Evolutionary conservation across 768 basidiomycete species (phyloP).

Genomic region (Clitopilus passeckerianus): DNA sequence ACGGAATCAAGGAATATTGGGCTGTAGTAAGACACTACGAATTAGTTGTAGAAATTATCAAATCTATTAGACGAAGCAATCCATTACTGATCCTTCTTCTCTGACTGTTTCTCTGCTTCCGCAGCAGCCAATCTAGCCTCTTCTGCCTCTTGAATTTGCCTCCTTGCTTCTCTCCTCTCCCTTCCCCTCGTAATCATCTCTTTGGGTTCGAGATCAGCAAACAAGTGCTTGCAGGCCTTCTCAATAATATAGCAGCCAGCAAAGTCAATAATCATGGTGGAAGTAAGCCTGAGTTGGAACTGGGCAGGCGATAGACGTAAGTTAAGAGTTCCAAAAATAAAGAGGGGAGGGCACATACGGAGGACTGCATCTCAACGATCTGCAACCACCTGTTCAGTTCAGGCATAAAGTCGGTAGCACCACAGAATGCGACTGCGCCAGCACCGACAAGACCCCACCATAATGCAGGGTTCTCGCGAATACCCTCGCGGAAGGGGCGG

Average conservation of each 20-base stretch:
- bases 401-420: constrained; percentile 91
- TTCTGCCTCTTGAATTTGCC: constrained; percentile 30
- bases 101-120: constrained; percentile 5
- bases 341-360: constrained; percentile 43
- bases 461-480: constrained; percentile 90
- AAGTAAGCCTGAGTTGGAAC: constrained; percentile 82
- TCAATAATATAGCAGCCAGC: constrained; percentile 85
- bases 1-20: no score
- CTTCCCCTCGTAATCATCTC: constrained; percentile 79
- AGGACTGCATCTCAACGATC: constrained; percentile 81
- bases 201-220: constrained; percentile 86
- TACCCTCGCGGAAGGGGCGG: constrained; percentile 96
- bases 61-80: neutral
- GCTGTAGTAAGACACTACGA: no score
- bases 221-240: constrained; percentile 73
- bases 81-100: constrained; percentile 18
- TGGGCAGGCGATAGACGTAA: constrained; percentile 20
- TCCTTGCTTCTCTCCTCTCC: constrained; percentile 69
- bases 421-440: constrained; percentile 85
- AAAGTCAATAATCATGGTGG: constrained; percentile 85
- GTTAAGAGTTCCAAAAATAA: neutral
- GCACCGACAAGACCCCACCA: constrained; percentile 92
- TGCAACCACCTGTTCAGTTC: constrained; percentile 97
- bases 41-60: no score
- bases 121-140: neutral